phyloP scores from a whole-genome alignment of 768 basidiomycete genomes.

The Asterophora lycoperdoides region DNA sequence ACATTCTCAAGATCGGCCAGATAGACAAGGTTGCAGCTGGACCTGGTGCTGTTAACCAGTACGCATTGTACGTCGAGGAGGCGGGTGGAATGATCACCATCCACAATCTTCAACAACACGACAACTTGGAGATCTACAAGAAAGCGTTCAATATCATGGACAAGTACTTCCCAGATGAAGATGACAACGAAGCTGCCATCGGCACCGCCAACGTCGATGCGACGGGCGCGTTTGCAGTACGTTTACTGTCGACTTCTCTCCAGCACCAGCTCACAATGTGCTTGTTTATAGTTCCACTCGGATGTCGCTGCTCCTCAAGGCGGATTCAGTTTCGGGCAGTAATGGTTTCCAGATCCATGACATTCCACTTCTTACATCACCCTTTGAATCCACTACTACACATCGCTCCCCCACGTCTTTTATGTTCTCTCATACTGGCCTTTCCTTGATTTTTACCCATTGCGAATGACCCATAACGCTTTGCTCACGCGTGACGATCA shows the following conservation, averaged over 20 bases:
- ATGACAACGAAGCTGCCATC: conserved; percentile 84
- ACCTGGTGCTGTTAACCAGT: conserved; percentile 84
- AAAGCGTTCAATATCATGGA: conserved; percentile 99
- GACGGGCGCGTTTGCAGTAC: conserved; percentile 69
- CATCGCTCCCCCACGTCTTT: background rate
- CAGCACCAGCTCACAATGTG: conserved; percentile 4
- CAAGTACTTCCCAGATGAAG: conserved; percentile 98
- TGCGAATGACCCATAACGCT: conserved; percentile 6
- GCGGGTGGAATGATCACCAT: conserved; percentile 99
- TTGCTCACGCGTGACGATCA: conserved; percentile 6
- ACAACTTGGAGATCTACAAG: conserved; percentile 99
- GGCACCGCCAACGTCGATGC: conserved; percentile 72
- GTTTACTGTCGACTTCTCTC: conserved; percentile 23
- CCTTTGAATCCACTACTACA: background rate
- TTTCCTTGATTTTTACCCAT: conserved; percentile 14
- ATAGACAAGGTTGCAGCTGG: conserved; percentile 83
- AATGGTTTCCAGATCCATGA: conserved; percentile 26
- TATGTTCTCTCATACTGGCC: conserved; percentile 4
- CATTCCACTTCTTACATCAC: conserved; percentile 12
- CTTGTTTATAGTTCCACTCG: conserved; percentile 64
- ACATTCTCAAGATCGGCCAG: conserved; percentile 97
- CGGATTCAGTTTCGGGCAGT: conserved; percentile 90
- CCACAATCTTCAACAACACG: conserved; percentile 98
- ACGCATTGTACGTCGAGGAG: conserved; percentile 93
- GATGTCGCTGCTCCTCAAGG: conserved; percentile 88